Conservation (phyloP, 352 stramenopile species). For the Pythium biforme region DNA sequence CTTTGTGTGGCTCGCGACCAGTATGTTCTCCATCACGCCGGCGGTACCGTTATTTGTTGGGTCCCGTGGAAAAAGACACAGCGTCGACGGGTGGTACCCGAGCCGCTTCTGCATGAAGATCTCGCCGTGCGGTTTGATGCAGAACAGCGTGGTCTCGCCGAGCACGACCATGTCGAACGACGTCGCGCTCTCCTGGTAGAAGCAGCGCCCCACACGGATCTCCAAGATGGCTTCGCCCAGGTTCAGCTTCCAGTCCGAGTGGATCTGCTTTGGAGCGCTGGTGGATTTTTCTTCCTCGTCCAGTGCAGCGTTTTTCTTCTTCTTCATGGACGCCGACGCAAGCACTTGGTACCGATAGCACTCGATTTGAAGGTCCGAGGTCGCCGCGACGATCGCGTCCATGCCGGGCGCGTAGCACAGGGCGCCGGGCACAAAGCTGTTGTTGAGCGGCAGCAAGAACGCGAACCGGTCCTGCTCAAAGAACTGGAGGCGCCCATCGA, state of each 20-base stretch:
- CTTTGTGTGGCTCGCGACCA: conserved; percentile 73
- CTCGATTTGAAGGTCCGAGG: conserved; percentile 80
- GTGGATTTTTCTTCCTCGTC: conserved; percentile 42
- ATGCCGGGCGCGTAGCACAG: conserved; percentile 79
- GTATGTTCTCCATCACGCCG: conserved; percentile 58
- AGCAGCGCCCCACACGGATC: conserved; percentile 51
- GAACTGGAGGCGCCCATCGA: conserved; percentile 90
- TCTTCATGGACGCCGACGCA: conserved; percentile 66
- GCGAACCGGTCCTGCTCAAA: conserved; percentile 90
- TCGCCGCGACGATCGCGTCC: conserved; percentile 80
- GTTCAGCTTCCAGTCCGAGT: conserved; percentile 73
- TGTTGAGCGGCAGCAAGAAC: conserved; percentile 83
- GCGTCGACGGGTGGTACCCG: conserved; percentile 61
- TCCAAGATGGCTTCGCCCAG: conserved; percentile 61
- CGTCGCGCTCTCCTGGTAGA: conserved; percentile 43
- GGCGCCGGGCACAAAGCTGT: conserved; percentile 76
- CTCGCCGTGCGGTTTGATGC: conserved; percentile 72
- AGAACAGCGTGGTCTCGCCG: conserved; percentile 79
- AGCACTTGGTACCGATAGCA: conserved; percentile 89
- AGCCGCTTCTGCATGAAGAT: conserved; percentile 79
- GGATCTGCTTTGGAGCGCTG: conserved; percentile 35
- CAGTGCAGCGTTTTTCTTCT: conserved; percentile 48
- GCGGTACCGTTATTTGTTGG: conserved; percentile 13
- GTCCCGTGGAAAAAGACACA: conserved; percentile 52
- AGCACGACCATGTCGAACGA: conserved; percentile 84